Evolutionary conservation across 2,329 filamentous ascomycete species (phyloP), one percentile per base, ranked within the genome.

Genomic region (Penicillium sp.): DNA sequence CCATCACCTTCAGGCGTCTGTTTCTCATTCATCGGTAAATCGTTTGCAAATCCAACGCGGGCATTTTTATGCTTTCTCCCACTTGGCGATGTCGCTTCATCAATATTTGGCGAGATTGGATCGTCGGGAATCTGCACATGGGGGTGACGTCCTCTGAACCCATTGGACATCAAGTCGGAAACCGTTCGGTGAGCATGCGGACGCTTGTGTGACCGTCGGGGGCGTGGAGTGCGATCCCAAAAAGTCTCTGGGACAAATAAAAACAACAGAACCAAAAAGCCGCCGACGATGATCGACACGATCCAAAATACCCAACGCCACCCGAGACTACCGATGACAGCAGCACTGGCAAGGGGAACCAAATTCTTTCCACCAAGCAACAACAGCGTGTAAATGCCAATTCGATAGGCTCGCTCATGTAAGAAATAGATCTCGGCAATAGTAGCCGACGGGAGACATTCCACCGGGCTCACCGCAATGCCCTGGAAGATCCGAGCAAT

Each of bases 291-390:
- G 3, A 96, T 89, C 0, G 92, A 85, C 44, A 96, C 86, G 53
- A 96, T 86, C 88, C 89, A 95, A 65, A 96, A 96, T 0, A 90
- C 89, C 92, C 91, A 96, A 71, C 91, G 86, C 93, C 93, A 97
- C 6, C 84, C 84, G 35, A 92, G 74, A 2, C 81, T 79, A 58
- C 92, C 79, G 41, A 97, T 95, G 56, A 97, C 86, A 22, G 81
- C 90, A 8, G 93, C 93, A 70, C 90, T 95, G 23, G 95, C 87
- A 23, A 97, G 77, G 0, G 93, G 93, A 4, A 96, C 82, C 59
- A 97, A 71, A 64, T 97, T 97, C 79, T 97, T 97, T 48, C 92
- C 92, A 14, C 92, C 90, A 0, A 97, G 82, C 12, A 97, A 81
- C 6, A 97, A 79, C 20, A 97, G 76, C 0, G 92, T 97, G 69